These are phyloP conservation scores for Geotrichum bryndzae DNA, from an alignment of 1,139 yeast species.

Conservation along the genomic window DNA sequence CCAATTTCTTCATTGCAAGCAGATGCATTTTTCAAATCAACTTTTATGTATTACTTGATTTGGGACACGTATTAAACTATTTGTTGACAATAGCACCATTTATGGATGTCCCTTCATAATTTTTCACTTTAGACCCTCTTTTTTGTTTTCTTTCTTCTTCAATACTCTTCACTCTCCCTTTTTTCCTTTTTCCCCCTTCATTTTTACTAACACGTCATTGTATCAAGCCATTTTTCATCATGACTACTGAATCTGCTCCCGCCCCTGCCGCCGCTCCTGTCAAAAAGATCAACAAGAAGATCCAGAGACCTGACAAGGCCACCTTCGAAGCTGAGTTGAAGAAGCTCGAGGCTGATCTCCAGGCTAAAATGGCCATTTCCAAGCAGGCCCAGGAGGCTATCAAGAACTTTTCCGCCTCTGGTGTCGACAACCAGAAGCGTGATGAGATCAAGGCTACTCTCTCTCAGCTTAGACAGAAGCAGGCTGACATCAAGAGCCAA, in stretches of 20 bases:
- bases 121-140: not conserved
- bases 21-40: not conserved
- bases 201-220: constrained; percentile 1
- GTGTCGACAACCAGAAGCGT: constrained; percentile 44
- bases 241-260: constrained; percentile 8
- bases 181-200: not conserved
- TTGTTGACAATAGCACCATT: not conserved
- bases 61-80: not conserved
- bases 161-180: not conserved
- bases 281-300: constrained; percentile 24
- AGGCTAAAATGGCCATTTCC: constrained; percentile 51
- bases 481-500: constrained; percentile 63
- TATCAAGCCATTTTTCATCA: not conserved
- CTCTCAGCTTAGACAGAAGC: constrained; percentile 58
- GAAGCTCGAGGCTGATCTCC: constrained; percentile 60
- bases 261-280: constrained; percentile 11
- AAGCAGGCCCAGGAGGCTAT: constrained; percentile 26
- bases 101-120: not conserved
- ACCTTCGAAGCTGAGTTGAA: constrained; percentile 61
- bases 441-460: constrained; percentile 61
- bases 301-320: constrained; percentile 35
- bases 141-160: not conserved
- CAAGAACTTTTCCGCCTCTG: constrained; percentile 30
- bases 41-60: not conserved
- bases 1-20: not conserved